Conservation (phyloP, 768 basidiomycete genomes). For the Tulasnella sp. region DNA sequence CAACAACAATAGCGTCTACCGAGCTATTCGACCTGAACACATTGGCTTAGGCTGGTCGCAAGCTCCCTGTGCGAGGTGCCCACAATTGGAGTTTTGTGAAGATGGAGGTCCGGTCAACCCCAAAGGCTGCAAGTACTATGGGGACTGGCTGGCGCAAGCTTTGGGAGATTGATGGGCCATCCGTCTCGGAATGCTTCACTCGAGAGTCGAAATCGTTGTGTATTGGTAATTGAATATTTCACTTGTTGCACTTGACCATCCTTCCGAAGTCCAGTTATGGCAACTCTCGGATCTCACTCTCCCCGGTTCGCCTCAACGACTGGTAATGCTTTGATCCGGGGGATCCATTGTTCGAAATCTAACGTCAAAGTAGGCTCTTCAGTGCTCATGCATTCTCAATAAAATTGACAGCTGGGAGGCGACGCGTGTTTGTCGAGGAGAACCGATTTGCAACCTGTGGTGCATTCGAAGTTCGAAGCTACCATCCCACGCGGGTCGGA, state of each 20-base stretch:
- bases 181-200: no score
- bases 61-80: slow-evolving; percentile 80
- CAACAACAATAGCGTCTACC: slow-evolving; percentile 54
- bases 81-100: slow-evolving; percentile 82
- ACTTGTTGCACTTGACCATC: no score
- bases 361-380: no score
- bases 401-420: no score
- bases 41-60: slow-evolving; percentile 52
- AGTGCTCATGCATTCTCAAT: no score
- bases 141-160: slow-evolving; percentile 48
- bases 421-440: neutral
- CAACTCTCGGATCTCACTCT: no score
- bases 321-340: no score
- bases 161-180: neutral
- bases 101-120: slow-evolving; percentile 67
- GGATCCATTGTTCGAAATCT: no score
- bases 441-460: neutral
- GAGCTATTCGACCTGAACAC: slow-evolving; percentile 59
- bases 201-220: no score
- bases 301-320: no score
- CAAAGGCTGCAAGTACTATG: slow-evolving; percentile 64
- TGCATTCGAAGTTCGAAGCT: neutral
- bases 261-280: no score
- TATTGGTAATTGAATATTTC: no score
- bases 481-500: neutral